phyloP scores from a whole-genome alignment of 176 grass and related monocot genomes.

The Carex cristatella region DNA sequence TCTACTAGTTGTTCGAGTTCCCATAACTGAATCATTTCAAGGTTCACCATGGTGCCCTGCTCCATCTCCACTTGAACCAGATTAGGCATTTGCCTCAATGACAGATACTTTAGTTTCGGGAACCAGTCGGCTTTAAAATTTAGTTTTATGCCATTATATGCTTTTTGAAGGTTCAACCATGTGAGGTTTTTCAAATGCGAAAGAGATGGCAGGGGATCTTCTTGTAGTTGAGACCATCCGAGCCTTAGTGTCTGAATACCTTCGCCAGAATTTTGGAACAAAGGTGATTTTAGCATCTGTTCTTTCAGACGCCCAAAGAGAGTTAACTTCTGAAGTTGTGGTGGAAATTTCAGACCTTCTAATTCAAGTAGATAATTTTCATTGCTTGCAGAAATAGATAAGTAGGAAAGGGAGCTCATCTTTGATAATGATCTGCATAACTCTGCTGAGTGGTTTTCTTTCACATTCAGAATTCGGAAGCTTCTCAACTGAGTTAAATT shows the following conservation, averaged over 20 bases:
- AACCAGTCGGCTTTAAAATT: conserved; percentile 22
- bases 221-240: conserved; percentile 29
- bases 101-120: conserved; percentile 8
- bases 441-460: conserved; percentile 27
- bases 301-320: conserved; percentile 27
- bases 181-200: conserved; percentile 29
- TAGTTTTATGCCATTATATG: conserved; percentile 16
- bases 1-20: conserved; percentile 30
- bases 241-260: conserved; percentile 5
- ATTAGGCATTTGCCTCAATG: conserved; percentile 2
- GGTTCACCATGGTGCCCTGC: conserved; percentile 17
- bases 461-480: conserved; percentile 27
- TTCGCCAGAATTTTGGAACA: conserved; percentile 1
- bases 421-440: conserved; percentile 45
- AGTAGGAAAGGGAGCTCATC: conserved; percentile 22
- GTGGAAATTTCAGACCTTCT: conserved; percentile 21
- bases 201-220: conserved; percentile 25
- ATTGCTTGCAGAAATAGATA: conserved; percentile 32
- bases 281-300: conserved; percentile 29
- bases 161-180: conserved; percentile 25
- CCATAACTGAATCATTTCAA: conserved; percentile 22
- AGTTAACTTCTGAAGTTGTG: conserved; percentile 24
- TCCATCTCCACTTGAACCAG: conserved; percentile 42
- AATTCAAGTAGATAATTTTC: conserved; percentile 38
- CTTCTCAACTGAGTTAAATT: conserved; percentile 37